phyloP scores from a whole-genome alignment of 1,139 yeast genomes.

The Keqinozyma sinolaborantium region DNA sequence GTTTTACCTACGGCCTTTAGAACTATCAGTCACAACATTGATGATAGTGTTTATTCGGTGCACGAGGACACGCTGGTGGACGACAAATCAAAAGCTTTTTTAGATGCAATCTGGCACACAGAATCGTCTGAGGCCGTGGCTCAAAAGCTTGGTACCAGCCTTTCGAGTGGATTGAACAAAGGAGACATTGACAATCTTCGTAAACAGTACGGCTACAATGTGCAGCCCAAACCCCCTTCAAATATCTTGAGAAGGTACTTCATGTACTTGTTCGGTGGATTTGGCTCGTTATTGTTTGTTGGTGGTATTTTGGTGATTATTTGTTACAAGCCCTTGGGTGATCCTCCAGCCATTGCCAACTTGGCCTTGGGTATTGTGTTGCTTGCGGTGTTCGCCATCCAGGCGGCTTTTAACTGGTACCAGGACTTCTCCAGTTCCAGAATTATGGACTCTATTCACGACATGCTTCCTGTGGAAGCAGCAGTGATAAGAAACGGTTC shows the following conservation, averaged over 20 bases:
- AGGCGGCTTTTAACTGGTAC: slow-evolving; percentile 45
- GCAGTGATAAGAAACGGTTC: slow-evolving; percentile 21
- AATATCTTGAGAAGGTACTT: slow-evolving; percentile 29
- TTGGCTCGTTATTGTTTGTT: slow-evolving; percentile 40
- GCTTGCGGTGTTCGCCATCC: slow-evolving; percentile 42
- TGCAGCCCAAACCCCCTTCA: slow-evolving; percentile 35
- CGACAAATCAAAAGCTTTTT: slow-evolving; percentile 3
- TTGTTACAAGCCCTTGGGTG: slow-evolving; percentile 50
- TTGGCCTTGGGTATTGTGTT: slow-evolving; percentile 44
- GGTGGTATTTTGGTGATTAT: slow-evolving; percentile 47
- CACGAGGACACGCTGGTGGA: slow-evolving; percentile 4
- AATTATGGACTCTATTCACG: slow-evolving; percentile 48
- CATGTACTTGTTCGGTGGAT: slow-evolving; percentile 48
- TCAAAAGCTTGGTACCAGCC: slow-evolving; percentile 17
- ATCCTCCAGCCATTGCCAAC: slow-evolving; percentile 48
- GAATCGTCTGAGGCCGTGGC: slow-evolving; percentile 18
- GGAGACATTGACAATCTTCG: slow-evolving; percentile 10
- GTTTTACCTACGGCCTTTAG: slow-evolving; percentile 34
- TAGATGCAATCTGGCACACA: slow-evolving; percentile 20
- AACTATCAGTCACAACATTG: slow-evolving; percentile 35
- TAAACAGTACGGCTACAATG: slow-evolving; percentile 32
- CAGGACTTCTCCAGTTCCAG: slow-evolving; percentile 49
- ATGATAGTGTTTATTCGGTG: slow-evolving; percentile 14
- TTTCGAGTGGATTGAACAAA: slow-evolving; percentile 15
- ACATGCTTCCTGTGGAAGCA: slow-evolving; percentile 38